Evolutionary conservation across 345 rosid species (phyloP).

Genomic region (Brassica incana): DNA sequence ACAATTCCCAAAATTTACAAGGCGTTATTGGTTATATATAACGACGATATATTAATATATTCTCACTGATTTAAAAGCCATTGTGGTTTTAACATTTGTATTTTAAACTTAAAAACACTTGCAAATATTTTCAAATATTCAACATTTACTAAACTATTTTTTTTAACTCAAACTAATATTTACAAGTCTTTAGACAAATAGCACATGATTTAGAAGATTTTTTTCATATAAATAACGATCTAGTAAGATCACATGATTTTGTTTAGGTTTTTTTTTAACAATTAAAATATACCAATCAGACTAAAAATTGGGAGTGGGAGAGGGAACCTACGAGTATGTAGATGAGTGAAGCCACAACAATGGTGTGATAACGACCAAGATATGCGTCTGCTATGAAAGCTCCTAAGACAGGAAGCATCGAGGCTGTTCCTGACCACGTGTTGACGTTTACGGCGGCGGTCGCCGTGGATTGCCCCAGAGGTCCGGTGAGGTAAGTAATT

Average conservation of each 20-base stretch:
- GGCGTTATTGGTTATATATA: not conserved
- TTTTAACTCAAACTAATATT: not conserved
- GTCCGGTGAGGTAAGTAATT: constrained; percentile 52
- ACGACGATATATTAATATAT: not conserved
- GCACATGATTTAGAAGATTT: not conserved
- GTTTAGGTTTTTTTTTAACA: not conserved
- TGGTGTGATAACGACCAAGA: constrained; percentile 54
- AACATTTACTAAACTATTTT: too few species aligned
- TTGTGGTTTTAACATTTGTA: not conserved
- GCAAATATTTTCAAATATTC: not conserved
- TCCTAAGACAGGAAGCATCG: constrained; percentile 49
- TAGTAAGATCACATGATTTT: not conserved
- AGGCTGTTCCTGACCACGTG: constrained; percentile 50
- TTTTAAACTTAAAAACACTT: not conserved
- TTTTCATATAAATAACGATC: not conserved
- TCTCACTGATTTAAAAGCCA: not conserved
- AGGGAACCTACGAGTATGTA: constrained; percentile 42
- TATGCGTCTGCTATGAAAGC: constrained; percentile 55
- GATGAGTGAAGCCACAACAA: constrained; percentile 45
- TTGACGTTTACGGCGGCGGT: constrained; percentile 52
- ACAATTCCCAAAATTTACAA: not conserved
- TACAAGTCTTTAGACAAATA: not conserved
- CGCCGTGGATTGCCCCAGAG: constrained; percentile 51
- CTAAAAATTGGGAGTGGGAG: not conserved
- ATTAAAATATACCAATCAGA: not conserved